These are phyloP conservation scores for Basipetospora sp. DNA, from an alignment of 2,329 filamentous ascomycete species.

Conservation along the genomic window DNA sequence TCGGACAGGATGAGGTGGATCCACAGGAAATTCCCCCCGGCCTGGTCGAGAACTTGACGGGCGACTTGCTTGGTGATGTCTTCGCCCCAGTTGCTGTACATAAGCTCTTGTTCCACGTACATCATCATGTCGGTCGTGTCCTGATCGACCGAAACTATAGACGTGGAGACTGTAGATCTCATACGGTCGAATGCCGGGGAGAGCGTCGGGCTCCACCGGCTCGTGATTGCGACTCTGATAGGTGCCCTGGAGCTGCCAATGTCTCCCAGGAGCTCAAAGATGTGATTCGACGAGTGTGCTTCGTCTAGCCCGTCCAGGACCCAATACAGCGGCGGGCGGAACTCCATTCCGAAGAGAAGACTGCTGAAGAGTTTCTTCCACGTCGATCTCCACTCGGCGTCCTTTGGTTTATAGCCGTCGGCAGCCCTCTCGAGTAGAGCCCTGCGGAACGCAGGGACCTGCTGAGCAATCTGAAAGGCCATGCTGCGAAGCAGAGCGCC, in stretches of 20 bases:
- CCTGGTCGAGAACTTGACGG: neutral
- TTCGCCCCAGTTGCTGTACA: neutral
- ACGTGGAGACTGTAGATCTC: neutral
- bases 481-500: neutral
- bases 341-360: slow-evolving; percentile 13
- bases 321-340: slow-evolving; percentile 18
- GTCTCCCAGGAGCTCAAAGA: slow-evolving; percentile 17
- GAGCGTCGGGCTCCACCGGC: slow-evolving; percentile 10
- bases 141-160: neutral
- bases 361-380: neutral
- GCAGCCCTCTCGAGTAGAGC: neutral
- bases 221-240: slow-evolving; percentile 17
- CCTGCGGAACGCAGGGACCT: neutral
- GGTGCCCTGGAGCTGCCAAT: slow-evolving; percentile 10
- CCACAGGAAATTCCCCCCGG: neutral
- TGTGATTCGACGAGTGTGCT: slow-evolving; percentile 13
- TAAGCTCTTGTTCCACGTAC: neutral
- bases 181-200: neutral
- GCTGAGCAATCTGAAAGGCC: neutral
- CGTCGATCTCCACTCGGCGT: neutral
- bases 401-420: neutral
- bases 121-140: neutral
- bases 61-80: neutral
- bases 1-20: neutral
- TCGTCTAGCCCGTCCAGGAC: slow-evolving; percentile 26